Percentiles rank a stretch among this genome's conserved stretches.
phyloP scores from a whole-genome alignment of 1,139 yeast species.

The Yamadazyma trypodendri region DNA sequence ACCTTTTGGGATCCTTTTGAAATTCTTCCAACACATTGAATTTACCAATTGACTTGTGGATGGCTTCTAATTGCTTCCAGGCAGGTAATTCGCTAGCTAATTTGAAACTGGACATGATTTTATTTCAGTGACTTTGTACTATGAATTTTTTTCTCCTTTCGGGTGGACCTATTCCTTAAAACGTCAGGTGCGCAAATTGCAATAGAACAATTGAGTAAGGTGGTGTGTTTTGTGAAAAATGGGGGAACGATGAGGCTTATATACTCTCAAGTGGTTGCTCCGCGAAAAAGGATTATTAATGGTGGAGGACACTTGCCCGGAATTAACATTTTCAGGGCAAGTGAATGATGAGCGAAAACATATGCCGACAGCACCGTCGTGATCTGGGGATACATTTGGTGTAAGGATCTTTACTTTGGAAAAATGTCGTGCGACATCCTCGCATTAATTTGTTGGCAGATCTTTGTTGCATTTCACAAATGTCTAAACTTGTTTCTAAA shows the following conservation, averaged over 20 bases:
- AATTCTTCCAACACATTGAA: constrained; percentile 80
- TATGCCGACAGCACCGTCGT: background rate
- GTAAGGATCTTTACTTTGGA: background rate
- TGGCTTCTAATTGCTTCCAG: constrained; percentile 73
- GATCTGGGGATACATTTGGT: background rate
- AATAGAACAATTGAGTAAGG: background rate
- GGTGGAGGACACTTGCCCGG: no score
- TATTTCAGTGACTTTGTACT: background rate
- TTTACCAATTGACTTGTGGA: constrained; percentile 68
- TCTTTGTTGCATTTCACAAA: constrained; percentile 7
- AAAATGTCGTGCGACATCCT: background rate
- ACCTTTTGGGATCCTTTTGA: constrained; percentile 69
- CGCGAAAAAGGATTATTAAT: no score
- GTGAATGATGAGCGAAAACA: no score
- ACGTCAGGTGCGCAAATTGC: background rate
- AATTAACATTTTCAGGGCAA: no score
- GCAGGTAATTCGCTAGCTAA: constrained; percentile 77
- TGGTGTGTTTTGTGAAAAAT: background rate
- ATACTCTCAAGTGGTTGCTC: no score
- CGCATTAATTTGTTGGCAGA: background rate
- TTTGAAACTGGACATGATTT: constrained; percentile 48
- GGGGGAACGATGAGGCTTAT: no score
- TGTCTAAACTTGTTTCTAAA: constrained; percentile 33
- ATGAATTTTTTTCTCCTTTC: no score
- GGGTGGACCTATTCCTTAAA: background rate